Conservation (phyloP, 129 eudicot genomes). For the Flaveria linearis region DNA sequence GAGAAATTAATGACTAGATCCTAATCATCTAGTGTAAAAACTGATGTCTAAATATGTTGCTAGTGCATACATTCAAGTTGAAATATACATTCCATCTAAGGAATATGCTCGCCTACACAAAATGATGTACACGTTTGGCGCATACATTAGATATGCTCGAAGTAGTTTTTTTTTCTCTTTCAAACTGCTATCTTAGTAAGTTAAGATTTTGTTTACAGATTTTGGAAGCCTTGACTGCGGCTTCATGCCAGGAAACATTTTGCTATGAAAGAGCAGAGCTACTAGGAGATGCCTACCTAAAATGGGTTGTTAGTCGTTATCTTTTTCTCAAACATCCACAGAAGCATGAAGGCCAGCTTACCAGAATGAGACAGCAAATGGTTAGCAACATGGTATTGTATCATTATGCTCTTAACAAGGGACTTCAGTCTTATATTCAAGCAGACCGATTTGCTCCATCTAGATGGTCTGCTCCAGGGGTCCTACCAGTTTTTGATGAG, state of each 20-base stretch:
- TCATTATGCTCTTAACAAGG: conserved; percentile 79
- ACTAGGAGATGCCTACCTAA: conserved; percentile 93
- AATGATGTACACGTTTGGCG: too few species aligned
- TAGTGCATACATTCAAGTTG: neutral
- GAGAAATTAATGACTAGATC: neutral
- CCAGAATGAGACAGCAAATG: conserved; percentile 99
- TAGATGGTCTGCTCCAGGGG: conserved; percentile 99
- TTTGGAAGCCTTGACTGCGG: conserved; percentile 98
- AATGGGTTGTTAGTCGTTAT: conserved; percentile 97
- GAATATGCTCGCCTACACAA: too few species aligned
- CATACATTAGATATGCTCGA: neutral
- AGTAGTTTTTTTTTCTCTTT: neutral
- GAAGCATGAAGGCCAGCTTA: conserved; percentile 97
- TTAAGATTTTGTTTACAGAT: conserved; percentile 50
- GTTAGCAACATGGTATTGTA: conserved; percentile 93
- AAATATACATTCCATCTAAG: too few species aligned
- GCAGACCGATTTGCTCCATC: conserved; percentile 98
- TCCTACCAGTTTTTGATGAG: conserved; percentile 92
- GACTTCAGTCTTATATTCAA: conserved; percentile 93
- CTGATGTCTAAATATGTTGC: too few species aligned
- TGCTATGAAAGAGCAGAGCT: conserved; percentile 99
- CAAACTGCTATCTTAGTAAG: conserved; percentile 4
- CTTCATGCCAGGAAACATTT: conserved; percentile 98
- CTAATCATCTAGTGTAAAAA: neutral
- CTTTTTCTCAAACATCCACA: conserved; percentile 92